phyloP scores from a whole-genome alignment of 163 green algal genomes.

The Coccomyxa subellipsoidea region DNA sequence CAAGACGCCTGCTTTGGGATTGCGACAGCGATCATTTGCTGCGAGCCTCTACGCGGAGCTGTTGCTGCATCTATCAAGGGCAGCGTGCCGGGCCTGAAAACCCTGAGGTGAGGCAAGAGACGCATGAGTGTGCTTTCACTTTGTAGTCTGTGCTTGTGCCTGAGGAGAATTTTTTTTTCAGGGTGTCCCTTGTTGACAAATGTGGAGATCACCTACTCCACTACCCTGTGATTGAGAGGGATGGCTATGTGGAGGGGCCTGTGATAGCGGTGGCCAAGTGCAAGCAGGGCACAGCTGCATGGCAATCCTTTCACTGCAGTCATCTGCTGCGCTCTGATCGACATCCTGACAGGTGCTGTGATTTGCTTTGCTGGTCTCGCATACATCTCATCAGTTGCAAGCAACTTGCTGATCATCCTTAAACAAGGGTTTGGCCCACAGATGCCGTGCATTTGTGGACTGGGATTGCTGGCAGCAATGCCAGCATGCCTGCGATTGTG shows the following conservation, averaged over 20 bases:
- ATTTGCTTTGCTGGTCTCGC: no score
- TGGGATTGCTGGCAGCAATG: background rate
- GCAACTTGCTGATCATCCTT: no score
- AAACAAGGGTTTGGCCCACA: no score
- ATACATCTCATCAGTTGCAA: no score
- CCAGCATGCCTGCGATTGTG: background rate
- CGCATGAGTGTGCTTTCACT: background rate
- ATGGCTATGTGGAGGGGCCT: background rate
- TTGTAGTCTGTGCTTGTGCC: no score
- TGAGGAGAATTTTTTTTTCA: background rate
- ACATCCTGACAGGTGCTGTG: background rate
- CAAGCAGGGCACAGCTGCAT: conserved; percentile 10
- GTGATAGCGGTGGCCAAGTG: background rate
- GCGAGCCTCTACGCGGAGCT: background rate
- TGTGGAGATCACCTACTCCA: background rate
- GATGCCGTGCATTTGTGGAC: background rate
- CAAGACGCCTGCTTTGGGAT: background rate
- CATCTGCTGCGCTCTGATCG: background rate
- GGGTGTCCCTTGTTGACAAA: background rate
- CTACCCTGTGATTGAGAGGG: background rate
- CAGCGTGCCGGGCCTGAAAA: background rate
- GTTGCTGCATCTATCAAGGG: background rate
- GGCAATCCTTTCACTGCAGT: background rate
- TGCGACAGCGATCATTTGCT: background rate
- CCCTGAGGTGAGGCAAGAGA: background rate